phyloP scores from a whole-genome alignment of 164 flowering plant genomes.

The Akebia trifoliata region DNA sequence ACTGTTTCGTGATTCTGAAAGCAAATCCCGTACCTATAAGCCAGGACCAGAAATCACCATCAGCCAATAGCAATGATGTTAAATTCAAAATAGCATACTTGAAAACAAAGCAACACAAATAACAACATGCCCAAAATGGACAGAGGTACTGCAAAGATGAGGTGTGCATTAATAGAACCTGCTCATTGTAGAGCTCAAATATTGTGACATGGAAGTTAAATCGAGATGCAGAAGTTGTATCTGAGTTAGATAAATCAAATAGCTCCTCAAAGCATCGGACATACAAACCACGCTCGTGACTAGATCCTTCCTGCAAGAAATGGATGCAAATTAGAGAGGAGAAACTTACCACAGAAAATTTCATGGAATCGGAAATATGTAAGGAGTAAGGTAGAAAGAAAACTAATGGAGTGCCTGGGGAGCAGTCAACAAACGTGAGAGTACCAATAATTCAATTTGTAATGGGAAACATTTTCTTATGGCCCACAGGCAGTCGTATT shows the following conservation, averaged over 20 bases:
- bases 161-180: constrained; percentile 42
- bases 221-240: constrained; percentile 62
- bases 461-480: background rate
- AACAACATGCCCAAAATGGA: background rate
- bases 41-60: constrained; percentile 5
- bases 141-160: background rate
- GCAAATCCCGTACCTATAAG: constrained; percentile 72
- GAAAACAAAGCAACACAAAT: no score
- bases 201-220: constrained; percentile 64
- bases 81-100: no score
- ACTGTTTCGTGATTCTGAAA: constrained; percentile 41
- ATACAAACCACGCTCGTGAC: constrained; percentile 90
- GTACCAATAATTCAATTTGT: background rate
- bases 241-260: constrained; percentile 91
- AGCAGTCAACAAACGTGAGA: background rate
- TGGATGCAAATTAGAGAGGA: constrained; percentile 1
- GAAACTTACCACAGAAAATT: background rate
- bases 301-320: constrained; percentile 84
- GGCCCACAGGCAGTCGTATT: no score
- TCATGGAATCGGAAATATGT: background rate
- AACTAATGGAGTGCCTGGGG: background rate
- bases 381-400: no score
- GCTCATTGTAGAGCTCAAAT: constrained; percentile 88
- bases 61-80: background rate
- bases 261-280: constrained; percentile 93